phyloP scores from a whole-genome alignment of 2,329 filamentous ascomycete species.

The Rutstroemia sp. region DNA sequence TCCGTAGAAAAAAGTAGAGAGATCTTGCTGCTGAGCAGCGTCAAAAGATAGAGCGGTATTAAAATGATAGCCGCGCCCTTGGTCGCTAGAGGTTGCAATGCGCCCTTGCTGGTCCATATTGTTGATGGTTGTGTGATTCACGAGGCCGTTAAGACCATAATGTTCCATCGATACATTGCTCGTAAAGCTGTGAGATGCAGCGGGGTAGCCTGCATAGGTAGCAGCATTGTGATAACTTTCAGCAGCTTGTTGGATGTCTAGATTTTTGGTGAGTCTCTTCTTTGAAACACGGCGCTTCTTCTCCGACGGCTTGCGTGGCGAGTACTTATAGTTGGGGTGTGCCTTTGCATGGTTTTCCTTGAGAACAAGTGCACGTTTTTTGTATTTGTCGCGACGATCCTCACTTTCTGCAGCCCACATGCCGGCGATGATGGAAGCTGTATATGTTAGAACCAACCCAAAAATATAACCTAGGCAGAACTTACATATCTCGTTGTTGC shows the following conservation, averaged over 20 bases:
- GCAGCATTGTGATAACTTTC: not conserved
- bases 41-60: not conserved
- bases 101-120: not conserved
- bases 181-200: not conserved
- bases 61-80: not conserved
- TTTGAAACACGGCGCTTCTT: not conserved
- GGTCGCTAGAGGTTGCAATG: not conserved
- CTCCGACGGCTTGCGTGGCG: not conserved
- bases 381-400: not conserved
- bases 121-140: not conserved
- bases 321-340: not conserved
- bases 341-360: not conserved
- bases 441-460: not conserved
- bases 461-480: not conserved
- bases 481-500: conserved; percentile 4
- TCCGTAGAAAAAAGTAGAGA: not conserved
- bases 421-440: conserved; percentile 1
- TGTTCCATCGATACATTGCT: not conserved
- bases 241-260: not conserved
- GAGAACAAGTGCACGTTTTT: not conserved
- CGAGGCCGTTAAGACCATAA: not conserved
- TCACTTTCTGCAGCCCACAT: conserved; percentile 2
- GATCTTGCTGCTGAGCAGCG: not conserved
- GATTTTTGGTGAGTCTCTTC: not conserved
- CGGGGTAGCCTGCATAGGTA: not conserved